phyloP scores from a whole-genome alignment of 1,284 basidiomycete species.

The Pholiota adiposa region DNA sequence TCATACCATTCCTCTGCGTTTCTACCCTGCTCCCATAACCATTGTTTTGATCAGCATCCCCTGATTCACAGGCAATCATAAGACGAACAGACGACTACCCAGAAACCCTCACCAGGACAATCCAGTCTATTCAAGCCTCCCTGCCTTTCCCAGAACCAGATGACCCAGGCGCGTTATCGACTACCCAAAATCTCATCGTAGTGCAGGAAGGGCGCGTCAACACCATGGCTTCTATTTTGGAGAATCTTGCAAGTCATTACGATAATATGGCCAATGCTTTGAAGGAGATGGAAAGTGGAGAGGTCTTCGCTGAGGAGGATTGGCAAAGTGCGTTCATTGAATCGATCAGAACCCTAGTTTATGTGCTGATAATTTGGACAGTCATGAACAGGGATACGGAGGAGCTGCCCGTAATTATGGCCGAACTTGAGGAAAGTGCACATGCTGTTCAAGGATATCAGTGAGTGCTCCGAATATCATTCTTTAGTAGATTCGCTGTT shows the following conservation, averaged over 20 bases:
- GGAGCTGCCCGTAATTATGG: slow-evolving; percentile 72
- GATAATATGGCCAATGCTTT: slow-evolving; percentile 73
- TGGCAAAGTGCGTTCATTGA: slow-evolving; percentile 52
- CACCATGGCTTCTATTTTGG: slow-evolving; percentile 73
- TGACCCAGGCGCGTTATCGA: slow-evolving; percentile 18
- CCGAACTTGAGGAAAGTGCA: slow-evolving; percentile 66
- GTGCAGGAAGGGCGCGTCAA: slow-evolving; percentile 60
- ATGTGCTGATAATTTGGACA: slow-evolving; percentile 28
- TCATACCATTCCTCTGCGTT: neutral
- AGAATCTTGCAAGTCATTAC: slow-evolving; percentile 72
- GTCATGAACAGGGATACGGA: slow-evolving; percentile 80
- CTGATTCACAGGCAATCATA: slow-evolving; percentile 53
- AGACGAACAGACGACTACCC: slow-evolving; percentile 68
- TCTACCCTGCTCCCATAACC: neutral
- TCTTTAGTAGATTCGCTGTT: neutral
- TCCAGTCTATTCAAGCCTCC: slow-evolving; percentile 54
- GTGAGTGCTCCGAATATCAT: slow-evolving; percentile 43
- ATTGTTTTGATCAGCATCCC: neutral
- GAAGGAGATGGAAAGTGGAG: slow-evolving; percentile 67
- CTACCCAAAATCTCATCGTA: slow-evolving; percentile 51
- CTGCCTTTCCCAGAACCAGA: slow-evolving; percentile 45
- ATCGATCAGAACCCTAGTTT: neutral
- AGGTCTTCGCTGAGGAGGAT: slow-evolving; percentile 67
- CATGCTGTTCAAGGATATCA: slow-evolving; percentile 53
- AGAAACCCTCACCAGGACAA: slow-evolving; percentile 58